Percentiles rank a stretch among this genome's conserved stretches.
These are phyloP conservation scores for Petasospora fabianii DNA, from an alignment of 1,139 yeast species.

Conservation along the genomic window DNA sequence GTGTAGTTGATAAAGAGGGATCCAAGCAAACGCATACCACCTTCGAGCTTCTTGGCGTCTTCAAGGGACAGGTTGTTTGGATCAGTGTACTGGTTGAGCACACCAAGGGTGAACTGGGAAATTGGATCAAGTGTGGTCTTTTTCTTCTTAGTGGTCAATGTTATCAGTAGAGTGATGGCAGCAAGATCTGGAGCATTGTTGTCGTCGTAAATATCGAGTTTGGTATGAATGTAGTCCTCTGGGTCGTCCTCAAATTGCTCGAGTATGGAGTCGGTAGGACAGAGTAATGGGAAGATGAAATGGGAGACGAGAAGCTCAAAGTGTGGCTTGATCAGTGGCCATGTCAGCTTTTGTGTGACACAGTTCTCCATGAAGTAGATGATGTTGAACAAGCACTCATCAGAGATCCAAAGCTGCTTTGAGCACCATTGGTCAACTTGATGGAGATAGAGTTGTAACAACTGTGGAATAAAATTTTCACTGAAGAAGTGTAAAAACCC, in stretches of 20 bases:
- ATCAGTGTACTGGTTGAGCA: constrained; percentile 40
- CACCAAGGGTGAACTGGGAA: constrained; percentile 59
- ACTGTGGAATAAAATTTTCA: constrained; percentile 66
- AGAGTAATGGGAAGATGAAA: constrained; percentile 73
- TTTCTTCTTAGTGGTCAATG: constrained; percentile 64
- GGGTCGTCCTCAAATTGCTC: constrained; percentile 88
- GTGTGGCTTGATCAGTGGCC: constrained; percentile 71
- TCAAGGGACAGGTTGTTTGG: constrained; percentile 44
- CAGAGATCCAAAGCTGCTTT: constrained; percentile 63
- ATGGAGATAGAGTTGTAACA: constrained; percentile 58
- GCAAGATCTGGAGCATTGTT: constrained; percentile 67
- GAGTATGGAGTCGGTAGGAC: constrained; percentile 65
- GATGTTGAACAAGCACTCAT: constrained; percentile 61
- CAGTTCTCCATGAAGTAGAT: constrained; percentile 70
- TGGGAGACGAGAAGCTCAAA: constrained; percentile 62
- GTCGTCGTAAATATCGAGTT: constrained; percentile 61
- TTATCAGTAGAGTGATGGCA: constrained; percentile 57
- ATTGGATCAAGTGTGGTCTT: constrained; percentile 60
- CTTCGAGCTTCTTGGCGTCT: constrained; percentile 72
- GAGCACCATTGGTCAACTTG: constrained; percentile 75
- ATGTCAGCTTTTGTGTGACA: constrained; percentile 61
- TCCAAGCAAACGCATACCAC: constrained; percentile 75
- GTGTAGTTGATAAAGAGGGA: constrained; percentile 60
- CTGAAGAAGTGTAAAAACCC: constrained; percentile 47
- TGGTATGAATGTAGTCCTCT: constrained; percentile 80